Conservation (phyloP, 306 rosid genomes). For the Cicer yamashitae region DNA sequence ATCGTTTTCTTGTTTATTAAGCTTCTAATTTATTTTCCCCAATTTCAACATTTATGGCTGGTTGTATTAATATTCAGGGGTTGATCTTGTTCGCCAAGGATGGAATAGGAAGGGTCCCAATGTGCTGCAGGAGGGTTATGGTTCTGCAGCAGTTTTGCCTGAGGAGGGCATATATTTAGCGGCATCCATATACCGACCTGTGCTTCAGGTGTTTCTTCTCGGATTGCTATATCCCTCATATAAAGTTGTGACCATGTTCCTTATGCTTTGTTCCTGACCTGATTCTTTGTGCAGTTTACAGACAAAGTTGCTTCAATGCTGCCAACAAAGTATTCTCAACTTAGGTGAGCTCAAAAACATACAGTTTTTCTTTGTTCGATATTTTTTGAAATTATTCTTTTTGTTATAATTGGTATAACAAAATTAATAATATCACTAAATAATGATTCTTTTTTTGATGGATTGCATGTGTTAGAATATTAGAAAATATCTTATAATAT, state of each 20-base stretch:
- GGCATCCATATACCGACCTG: constrained; percentile 93
- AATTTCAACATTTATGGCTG: constrained; percentile 43
- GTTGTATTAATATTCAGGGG: constrained; percentile 62
- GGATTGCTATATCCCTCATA: constrained; percentile 26
- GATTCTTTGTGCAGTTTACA: constrained; percentile 75
- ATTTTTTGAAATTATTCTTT: not conserved
- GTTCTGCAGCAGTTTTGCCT: constrained; percentile 94
- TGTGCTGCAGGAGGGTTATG: constrained; percentile 95
- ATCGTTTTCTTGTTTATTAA: constrained; percentile 15
- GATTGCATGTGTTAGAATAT: too few species aligned
- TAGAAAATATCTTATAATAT: too few species aligned
- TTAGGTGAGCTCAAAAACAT: constrained; percentile 72
- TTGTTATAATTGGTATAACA: too few species aligned
- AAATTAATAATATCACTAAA: too few species aligned
- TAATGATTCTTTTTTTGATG: too few species aligned
- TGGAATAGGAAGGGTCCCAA: constrained; percentile 91
- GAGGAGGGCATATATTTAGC: constrained; percentile 99
- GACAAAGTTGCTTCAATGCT: constrained; percentile 90
- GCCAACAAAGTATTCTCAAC: constrained; percentile 85
- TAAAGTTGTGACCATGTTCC: constrained; percentile 31
- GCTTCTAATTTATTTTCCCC: constrained; percentile 27
- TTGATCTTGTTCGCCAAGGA: constrained; percentile 95
- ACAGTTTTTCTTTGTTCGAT: constrained; percentile 19
- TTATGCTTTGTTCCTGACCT: constrained; percentile 47
- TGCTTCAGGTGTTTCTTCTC: constrained; percentile 76